Percentiles rank a stretch among this genome's conserved stretches.
Evolutionary conservation across 352 stramenopile species (phyloP).

Genomic region (Globisporangium megalacanthum): DNA sequence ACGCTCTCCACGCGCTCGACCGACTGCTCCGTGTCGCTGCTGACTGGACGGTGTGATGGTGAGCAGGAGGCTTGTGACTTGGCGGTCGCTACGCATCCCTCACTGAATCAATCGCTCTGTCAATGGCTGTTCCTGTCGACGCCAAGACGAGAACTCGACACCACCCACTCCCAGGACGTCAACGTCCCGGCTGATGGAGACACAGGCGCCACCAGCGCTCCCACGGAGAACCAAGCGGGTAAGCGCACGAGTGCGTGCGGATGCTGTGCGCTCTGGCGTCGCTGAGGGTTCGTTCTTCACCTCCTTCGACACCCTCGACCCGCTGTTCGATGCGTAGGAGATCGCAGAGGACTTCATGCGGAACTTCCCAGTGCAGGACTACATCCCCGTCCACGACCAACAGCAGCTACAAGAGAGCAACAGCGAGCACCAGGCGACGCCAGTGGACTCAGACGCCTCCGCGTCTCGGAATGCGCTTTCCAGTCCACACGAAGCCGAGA

Average conservation of each 20-base stretch:
- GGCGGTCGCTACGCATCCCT: neutral
- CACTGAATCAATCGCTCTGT: neutral
- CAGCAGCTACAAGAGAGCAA: neutral
- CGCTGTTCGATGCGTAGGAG: conserved; percentile 11
- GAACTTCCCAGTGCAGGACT: conserved; percentile 67
- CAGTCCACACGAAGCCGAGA: neutral
- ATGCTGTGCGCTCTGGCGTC: neutral
- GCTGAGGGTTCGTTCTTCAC: neutral
- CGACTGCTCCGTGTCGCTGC: conserved; percentile 28
- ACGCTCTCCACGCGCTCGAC: conserved; percentile 28
- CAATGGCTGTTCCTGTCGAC: neutral
- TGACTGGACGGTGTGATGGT: conserved; percentile 21
- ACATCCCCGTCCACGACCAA: conserved; percentile 32
- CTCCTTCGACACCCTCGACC: neutral
- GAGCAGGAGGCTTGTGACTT: neutral
- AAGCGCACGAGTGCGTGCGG: neutral
- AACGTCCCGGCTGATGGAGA: neutral
- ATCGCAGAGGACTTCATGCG: conserved; percentile 59
- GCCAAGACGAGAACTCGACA: neutral
- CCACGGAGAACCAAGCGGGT: conserved; percentile 14
- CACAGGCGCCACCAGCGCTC: neutral
- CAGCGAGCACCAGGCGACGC: neutral
- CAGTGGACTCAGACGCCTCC: neutral
- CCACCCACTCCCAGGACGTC: neutral
- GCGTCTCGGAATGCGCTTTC: neutral